Evolutionary conservation across 139 green algal genomes (phyloP).

Genomic region (Yamagishiella unicocca): DNA sequence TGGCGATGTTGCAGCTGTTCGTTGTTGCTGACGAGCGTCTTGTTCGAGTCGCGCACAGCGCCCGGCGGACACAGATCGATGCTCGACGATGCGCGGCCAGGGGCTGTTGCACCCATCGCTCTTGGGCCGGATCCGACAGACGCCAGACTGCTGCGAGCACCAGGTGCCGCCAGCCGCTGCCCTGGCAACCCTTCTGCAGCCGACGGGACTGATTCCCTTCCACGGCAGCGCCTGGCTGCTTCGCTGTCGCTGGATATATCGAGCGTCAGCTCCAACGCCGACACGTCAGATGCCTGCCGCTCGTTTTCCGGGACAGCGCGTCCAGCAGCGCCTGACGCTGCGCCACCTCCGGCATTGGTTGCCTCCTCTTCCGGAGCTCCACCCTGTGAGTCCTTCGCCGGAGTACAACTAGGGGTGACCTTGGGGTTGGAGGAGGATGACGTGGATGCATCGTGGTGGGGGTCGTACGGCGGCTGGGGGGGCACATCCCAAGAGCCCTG

Average conservation of each 20-base stretch:
- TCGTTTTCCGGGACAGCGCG: neutral
- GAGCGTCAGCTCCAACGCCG: neutral
- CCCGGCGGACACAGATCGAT: neutral
- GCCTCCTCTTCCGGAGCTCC: too few relatives aligned
- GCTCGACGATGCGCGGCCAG: neutral
- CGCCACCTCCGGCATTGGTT: too few relatives aligned
- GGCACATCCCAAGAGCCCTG: constrained; percentile 11
- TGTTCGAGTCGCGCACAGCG: too few relatives aligned
- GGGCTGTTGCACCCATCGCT: too few relatives aligned
- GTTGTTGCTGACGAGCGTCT: neutral
- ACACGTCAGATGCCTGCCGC: neutral
- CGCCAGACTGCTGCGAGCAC: neutral
- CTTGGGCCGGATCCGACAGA: neutral
- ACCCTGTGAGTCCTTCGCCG: constrained; percentile 16
- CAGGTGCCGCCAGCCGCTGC: too few relatives aligned
- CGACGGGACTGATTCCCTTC: too few relatives aligned
- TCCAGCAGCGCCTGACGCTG: neutral
- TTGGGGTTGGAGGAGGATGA: constrained; percentile 29
- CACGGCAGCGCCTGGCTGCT: neutral
- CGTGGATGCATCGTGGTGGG: constrained; percentile 3
- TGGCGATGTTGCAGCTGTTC: neutral
- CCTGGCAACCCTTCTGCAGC: too few relatives aligned
- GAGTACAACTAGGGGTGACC: constrained; percentile 27
- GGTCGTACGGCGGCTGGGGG: neutral
- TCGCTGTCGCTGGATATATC: neutral